phyloP scores from a whole-genome alignment of 371 early-diverging fungal species.

The Umbelopsis sp. region DNA sequence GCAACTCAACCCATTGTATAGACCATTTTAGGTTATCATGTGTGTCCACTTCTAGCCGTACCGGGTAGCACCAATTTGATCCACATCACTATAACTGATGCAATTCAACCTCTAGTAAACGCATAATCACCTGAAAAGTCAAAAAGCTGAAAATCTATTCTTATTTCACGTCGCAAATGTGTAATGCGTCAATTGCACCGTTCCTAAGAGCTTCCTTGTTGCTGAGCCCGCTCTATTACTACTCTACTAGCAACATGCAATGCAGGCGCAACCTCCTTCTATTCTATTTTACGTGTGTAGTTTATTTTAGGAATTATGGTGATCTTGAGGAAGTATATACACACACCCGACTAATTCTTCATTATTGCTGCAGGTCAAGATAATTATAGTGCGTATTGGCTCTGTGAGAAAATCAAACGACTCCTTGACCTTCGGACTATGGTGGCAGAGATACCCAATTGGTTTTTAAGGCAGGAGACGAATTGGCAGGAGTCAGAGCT shows the following conservation, averaged over 20 bases:
- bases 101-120: background rate
- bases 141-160: background rate
- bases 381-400: background rate
- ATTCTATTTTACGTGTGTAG: background rate
- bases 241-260: background rate
- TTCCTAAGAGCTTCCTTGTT: too few species aligned
- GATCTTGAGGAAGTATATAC: background rate
- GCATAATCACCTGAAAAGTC: background rate
- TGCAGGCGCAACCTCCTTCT: background rate
- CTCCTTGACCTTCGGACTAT: background rate
- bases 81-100: background rate
- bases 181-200: background rate
- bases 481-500: background rate
- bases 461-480: background rate
- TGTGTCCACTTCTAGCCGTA: background rate
- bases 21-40: background rate
- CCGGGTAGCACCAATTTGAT: background rate
- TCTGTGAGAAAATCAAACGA: background rate
- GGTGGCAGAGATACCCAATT: background rate
- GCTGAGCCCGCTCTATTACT: background rate
- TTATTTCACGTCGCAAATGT: background rate
- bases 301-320: background rate
- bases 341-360: background rate
- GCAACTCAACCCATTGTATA: conserved; percentile 3
- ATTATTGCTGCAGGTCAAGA: background rate